Base-by-base conservation (phyloP, 2,329 filamentous ascomycete species). In the Verticillium albo-atrum region DNA sequence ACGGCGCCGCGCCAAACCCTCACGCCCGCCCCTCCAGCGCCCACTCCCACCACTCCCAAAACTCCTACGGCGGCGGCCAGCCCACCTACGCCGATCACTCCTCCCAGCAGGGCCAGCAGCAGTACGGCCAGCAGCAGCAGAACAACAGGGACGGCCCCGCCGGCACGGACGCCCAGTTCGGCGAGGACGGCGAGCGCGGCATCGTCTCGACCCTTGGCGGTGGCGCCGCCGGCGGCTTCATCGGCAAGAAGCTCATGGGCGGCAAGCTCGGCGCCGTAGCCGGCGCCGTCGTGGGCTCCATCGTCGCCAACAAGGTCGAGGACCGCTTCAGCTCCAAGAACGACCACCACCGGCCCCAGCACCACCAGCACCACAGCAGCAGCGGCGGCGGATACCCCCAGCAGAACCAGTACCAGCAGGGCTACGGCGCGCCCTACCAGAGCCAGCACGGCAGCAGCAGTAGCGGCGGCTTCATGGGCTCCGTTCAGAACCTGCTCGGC, bases 191-290 rank as follows among this genome's bases (percentile, higher is more conserved):
- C 63, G 84, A 87, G 58, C 76, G 79, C 52, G 83, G 84, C 9
- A 74, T 87, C 14, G 77, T 83, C 14, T 79, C 83, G 1, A 81
- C 82, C 2, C 66, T 86, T 4, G 59, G 83, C 1, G 83, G 83
- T 15, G 79, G 81, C 25, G 80, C 78, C 3, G 79, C 77, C 1
- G 84, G 84, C 37, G 83, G 79, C 0, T 80, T 81, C 59, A 59
- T 83, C 0, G 83, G 79, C 0, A 79, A 85, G 67, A 80, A 86
- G 69, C 68, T 82, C 12, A 82, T 83, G 23, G 81, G 81, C 57
- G 82, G 82, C 6, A 72, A 79, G 54, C 67, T 86, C 35, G 81
- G 81, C 26, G 82, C 83, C 2, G 65, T 85, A 6, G 75, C 79
- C 1, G 83, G 83, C 0, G 72, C 78, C 7, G 75, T 83, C 2